A percentile compares a stretch with the other conserved stretches of the same genome.
Evolutionary conservation across 805 yeast species (phyloP).

Genomic region (Metschnikowia similis): DNA sequence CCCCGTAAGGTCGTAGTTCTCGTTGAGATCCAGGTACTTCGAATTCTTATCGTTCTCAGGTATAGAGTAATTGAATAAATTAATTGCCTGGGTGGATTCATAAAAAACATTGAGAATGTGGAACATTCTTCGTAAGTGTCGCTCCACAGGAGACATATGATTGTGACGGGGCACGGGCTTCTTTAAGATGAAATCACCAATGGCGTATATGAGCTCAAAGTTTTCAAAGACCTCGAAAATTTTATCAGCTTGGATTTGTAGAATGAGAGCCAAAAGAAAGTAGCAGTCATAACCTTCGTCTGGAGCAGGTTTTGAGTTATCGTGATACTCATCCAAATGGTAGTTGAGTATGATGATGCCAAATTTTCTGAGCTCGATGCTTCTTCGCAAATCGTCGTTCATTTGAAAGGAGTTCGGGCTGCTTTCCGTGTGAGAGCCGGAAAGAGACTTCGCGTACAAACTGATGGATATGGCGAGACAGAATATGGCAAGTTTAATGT

Average conservation of each 20-base stretch:
- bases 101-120: slow-evolving; percentile 34
- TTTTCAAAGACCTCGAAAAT: slow-evolving; percentile 40
- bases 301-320: slow-evolving; percentile 14
- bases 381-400: slow-evolving; percentile 23
- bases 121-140: slow-evolving; percentile 26
- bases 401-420: slow-evolving; percentile 16
- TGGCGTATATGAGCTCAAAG: slow-evolving; percentile 36
- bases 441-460: slow-evolving; percentile 9
- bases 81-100: slow-evolving; percentile 48
- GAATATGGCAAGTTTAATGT: slow-evolving; percentile 12
- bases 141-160: slow-evolving; percentile 17
- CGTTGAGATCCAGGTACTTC: slow-evolving; percentile 44
- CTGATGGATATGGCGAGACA: slow-evolving; percentile 15
- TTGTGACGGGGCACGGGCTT: slow-evolving; percentile 15
- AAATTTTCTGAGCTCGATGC: slow-evolving; percentile 34
- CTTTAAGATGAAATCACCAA: slow-evolving; percentile 32
- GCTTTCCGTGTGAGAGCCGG: slow-evolving; percentile 9
- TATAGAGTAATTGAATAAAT: slow-evolving; percentile 43
- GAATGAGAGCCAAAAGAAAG: slow-evolving; percentile 32
- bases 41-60: slow-evolving; percentile 29
- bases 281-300: slow-evolving; percentile 28
- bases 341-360: slow-evolving; percentile 33
- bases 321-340: slow-evolving; percentile 41
- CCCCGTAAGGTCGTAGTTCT: slow-evolving; percentile 29
- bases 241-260: slow-evolving; percentile 37